Base-by-base conservation (phyloP, 1,284 basidiomycete species). In the Ganoderma resinaceum region DNA sequence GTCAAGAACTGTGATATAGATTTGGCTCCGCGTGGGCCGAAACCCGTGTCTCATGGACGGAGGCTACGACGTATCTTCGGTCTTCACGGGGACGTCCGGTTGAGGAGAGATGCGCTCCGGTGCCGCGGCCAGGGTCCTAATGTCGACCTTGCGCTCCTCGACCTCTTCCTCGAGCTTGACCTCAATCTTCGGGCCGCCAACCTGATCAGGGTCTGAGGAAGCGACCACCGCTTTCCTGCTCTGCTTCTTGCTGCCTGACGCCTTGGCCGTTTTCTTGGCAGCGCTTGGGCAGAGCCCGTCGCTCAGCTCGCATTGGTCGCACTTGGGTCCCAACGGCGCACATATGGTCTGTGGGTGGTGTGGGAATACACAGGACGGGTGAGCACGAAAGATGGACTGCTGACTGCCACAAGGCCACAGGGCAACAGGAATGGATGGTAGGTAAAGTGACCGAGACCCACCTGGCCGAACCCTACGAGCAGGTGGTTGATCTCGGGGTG, bases 381-480 rank as follows among this genome's bases (percentile, higher is more conserved):
- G 16, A 70, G 40, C 43, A 52, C 9, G 16, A 35, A 5, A 4
- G 18, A 37, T 20, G 16, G 8, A n/a, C 2, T 14, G 33, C 35
- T 23, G 35, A 11, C 33, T 38, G 57, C 60, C 33, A 61, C 42
- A 29, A 43, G 53, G 26, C 33, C 53, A 38, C n/a, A 52, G 42
- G n/a, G 43, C 60, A 26, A 9, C 38, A 18, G 42, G 43, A 7
- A 60, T 29, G 37, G n/a, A n/a, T 9, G 7, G 23, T 58, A 23
- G 26, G 55, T 60, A 33, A 49, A 61, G 60, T 23, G 60, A 66
- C 26, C 3, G 23, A 46, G 11, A 72, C 79, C 64, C 72, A 93
- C 93, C 85, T 99, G 97, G 16, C 96, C 96, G 73, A 98, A 97
- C 0, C 96, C 96, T 8, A 98, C 96, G 3, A 98, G 85, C 80